A percentile compares a stretch with the other conserved stretches of the same genome.
These are phyloP conservation scores for Hyaloperonospora brassicae DNA, from an alignment of 352 stramenopile genomes.

Conservation along the genomic window DNA sequence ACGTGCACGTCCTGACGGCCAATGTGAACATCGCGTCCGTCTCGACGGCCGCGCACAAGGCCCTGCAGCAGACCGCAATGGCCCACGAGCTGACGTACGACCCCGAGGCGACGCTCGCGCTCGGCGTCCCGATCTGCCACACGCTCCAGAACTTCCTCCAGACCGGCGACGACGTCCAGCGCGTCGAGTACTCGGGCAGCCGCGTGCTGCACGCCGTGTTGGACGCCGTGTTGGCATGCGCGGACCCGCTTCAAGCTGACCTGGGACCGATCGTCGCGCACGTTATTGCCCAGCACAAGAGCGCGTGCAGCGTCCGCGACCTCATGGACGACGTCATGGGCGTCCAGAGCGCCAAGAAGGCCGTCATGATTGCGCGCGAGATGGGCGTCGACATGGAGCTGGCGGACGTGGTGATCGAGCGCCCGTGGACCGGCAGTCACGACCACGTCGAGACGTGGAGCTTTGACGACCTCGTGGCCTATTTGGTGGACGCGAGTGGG, in stretches of 20 bases:
- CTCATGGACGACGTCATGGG: constrained; percentile 91
- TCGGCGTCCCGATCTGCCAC: constrained; percentile 88
- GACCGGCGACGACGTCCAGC: constrained; percentile 86
- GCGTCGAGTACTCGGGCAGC: constrained; percentile 87
- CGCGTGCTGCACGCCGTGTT: constrained; percentile 83
- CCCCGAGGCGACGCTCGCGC: constrained; percentile 65
- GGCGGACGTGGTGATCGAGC: constrained; percentile 51
- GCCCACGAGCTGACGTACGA: constrained; percentile 87
- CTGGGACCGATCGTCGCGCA: constrained; percentile 62
- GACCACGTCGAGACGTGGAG: constrained; percentile 33
- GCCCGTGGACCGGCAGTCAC: constrained; percentile 36
- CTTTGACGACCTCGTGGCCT: constrained; percentile 46
- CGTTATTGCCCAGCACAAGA: constrained; percentile 47
- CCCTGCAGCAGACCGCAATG: constrained; percentile 62
- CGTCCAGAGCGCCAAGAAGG: constrained; percentile 81
- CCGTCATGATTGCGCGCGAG: constrained; percentile 90
- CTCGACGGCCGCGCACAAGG: constrained; percentile 58
- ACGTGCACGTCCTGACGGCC: constrained; percentile 90
- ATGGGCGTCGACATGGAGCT: constrained; percentile 83
- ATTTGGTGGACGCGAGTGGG: constrained; percentile 36
- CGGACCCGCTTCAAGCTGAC: constrained; percentile 28
- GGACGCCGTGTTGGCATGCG: constrained; percentile 28
- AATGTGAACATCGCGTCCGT: constrained; percentile 87
- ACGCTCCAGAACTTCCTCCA: constrained; percentile 90
- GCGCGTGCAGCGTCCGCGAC: constrained; percentile 46